Conservation (phyloP, 495 filamentous ascomycete species). For the Pyrenula aspistea region DNA sequence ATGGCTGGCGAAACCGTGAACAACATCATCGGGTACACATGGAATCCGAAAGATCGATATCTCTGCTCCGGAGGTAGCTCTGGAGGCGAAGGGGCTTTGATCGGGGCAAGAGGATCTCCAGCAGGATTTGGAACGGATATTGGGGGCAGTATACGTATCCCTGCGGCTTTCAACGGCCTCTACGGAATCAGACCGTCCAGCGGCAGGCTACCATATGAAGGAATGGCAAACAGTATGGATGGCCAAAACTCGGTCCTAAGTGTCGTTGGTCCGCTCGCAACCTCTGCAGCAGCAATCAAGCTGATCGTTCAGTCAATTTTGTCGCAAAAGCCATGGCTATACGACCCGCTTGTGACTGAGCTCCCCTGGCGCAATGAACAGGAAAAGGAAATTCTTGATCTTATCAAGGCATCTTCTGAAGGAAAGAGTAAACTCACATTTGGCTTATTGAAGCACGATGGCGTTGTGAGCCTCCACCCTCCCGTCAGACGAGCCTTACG, state of each 20-base stretch:
- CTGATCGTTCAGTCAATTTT: slow-evolving; percentile 44
- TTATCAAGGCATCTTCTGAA: slow-evolving; percentile 19
- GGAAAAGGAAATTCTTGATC: slow-evolving; percentile 30
- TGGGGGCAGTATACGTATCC: slow-evolving; percentile 58
- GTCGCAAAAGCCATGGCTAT: slow-evolving; percentile 45
- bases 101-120: slow-evolving; percentile 41
- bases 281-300: slow-evolving; percentile 32
- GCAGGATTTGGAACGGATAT: slow-evolving; percentile 58
- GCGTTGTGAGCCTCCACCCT: slow-evolving; percentile 33
- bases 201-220: slow-evolving; percentile 30
- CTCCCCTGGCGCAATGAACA: slow-evolving; percentile 49
- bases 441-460: slow-evolving; percentile 39
- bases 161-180: slow-evolving; percentile 49
- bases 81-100: slow-evolving; percentile 51
- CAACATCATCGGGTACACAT: slow-evolving; percentile 40
- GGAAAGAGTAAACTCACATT: slow-evolving; percentile 32
- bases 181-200: slow-evolving; percentile 41
- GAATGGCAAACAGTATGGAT: slow-evolving; percentile 44
- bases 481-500: slow-evolving; percentile 42
- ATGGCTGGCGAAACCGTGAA: slow-evolving; percentile 49
- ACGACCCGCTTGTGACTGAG: slow-evolving; percentile 49
- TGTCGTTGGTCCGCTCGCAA: slow-evolving; percentile 45
- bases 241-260: slow-evolving; percentile 46
- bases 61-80: slow-evolving; percentile 44
- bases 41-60: slow-evolving; percentile 39